These are phyloP conservation scores for Neurospora sp. DNA, from an alignment of 495 filamentous ascomycete genomes.

Conservation along the genomic window DNA sequence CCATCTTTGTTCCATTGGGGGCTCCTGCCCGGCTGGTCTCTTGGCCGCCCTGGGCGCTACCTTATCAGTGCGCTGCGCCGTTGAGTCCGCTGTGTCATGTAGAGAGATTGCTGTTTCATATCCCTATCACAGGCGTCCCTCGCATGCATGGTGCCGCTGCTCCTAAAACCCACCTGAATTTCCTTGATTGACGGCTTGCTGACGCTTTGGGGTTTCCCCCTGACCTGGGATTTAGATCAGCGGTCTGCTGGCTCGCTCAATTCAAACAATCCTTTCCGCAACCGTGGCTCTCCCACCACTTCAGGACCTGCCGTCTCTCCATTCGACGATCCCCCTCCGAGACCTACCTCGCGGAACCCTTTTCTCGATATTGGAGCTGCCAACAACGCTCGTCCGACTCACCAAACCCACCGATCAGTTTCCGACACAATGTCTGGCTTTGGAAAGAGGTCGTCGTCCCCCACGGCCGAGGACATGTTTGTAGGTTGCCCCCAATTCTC, in stretches of 20 bases:
- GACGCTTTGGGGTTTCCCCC: slow-evolving; percentile 21
- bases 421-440: slow-evolving; percentile 48
- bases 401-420: slow-evolving; percentile 27
- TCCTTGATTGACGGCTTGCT: slow-evolving; percentile 17
- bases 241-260: slow-evolving; percentile 46
- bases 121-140: slow-evolving; percentile 35
- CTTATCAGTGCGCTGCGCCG: slow-evolving; percentile 25
- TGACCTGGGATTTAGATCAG: slow-evolving; percentile 26
- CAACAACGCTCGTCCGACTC: slow-evolving; percentile 40
- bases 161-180: slow-evolving; percentile 7
- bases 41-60: background rate
- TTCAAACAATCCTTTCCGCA: slow-evolving; percentile 99
- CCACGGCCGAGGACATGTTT: slow-evolving; percentile 76
- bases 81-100: slow-evolving; percentile 39
- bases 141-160: slow-evolving; percentile 29
- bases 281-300: slow-evolving; percentile 60
- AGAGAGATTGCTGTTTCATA: slow-evolving; percentile 42
- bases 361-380: slow-evolving; percentile 62
- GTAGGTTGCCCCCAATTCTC: slow-evolving; percentile 46
- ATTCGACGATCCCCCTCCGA: slow-evolving; percentile 47
- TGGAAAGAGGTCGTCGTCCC: slow-evolving; percentile 38
- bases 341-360: slow-evolving; percentile 80
- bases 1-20: slow-evolving; percentile 10
- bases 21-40: slow-evolving; percentile 2
- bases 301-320: slow-evolving; percentile 34